Evolutionary conservation across 768 basidiomycete species (phyloP).

Genomic region (Gymnopilus junonius): DNA sequence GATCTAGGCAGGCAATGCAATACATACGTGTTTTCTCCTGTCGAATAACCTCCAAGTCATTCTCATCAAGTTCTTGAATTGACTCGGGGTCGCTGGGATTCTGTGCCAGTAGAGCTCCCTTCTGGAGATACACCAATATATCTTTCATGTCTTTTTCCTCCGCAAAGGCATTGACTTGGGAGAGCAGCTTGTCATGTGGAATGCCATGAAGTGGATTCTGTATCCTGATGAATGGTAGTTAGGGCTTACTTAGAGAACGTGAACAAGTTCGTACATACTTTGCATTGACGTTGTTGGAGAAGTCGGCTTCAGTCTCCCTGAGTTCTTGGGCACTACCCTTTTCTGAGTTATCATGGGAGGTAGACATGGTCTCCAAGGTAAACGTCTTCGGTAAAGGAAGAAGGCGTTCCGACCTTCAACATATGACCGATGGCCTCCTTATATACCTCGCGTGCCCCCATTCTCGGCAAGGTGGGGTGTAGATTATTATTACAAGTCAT

Average conservation of each 20-base stretch:
- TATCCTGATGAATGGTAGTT: constrained; percentile 26
- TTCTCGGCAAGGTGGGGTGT: constrained; percentile 1
- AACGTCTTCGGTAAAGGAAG: not conserved
- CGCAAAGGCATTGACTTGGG: constrained; percentile 65
- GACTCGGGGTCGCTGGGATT: constrained; percentile 51
- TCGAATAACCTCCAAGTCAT: constrained; percentile 35
- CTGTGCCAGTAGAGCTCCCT: constrained; percentile 77
- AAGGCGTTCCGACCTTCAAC: not conserved
- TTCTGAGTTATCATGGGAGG: constrained; percentile 7
- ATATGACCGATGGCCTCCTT: not conserved
- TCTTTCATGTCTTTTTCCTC: constrained; percentile 46
- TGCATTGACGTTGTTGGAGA: constrained; percentile 30
- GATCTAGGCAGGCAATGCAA: constrained; percentile 1
- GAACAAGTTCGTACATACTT: constrained; percentile 12
- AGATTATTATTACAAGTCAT: constrained; percentile 3
- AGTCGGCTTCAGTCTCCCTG: constrained; percentile 3
- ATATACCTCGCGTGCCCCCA: not conserved
- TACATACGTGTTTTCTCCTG: constrained; percentile 41
- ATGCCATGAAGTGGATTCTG: constrained; percentile 52
- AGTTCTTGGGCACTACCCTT: constrained; percentile 14
- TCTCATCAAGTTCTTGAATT: constrained; percentile 35
- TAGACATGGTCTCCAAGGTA: constrained; percentile 11
- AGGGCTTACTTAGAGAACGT: not conserved
- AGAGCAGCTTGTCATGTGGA: constrained; percentile 58
- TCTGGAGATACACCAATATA: constrained; percentile 48